Evolutionary conservation across 345 rosid species (phyloP).

Genomic region (Lenwebbia sp.): DNA sequence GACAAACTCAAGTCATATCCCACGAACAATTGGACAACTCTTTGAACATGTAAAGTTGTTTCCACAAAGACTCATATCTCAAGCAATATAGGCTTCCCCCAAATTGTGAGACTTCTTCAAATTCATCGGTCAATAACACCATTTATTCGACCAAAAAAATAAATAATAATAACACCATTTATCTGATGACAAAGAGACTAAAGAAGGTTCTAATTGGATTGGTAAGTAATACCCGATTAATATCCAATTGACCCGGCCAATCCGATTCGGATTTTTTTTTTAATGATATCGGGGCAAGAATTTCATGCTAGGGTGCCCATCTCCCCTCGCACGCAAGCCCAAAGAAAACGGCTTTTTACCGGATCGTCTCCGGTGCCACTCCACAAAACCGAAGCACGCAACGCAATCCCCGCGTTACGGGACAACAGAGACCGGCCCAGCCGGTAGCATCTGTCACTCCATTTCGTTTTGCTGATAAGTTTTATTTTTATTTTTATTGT

Average conservation of each 20-base stretch:
- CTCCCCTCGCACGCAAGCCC: neutral
- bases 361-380: neutral
- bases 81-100: neutral
- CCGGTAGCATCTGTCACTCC: neutral
- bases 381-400: neutral
- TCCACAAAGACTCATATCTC: neutral
- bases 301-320: neutral
- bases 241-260: neutral
- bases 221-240: neutral
- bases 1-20: neutral
- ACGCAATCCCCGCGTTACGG: neutral
- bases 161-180: neutral
- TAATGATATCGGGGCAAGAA: neutral
- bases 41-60: neutral
- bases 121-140: neutral
- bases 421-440: neutral
- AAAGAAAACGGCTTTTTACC: neutral
- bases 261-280: neutral
- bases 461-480: neutral
- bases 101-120: neutral
- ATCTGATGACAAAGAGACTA: neutral
- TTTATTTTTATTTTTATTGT: neutral
- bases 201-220: rapidly evolving
- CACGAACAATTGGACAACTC: neutral
- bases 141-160: too few relatives aligned